Conservation (phyloP, 495 filamentous ascomycete genomes). For the Aspergillus hancockii region DNA sequence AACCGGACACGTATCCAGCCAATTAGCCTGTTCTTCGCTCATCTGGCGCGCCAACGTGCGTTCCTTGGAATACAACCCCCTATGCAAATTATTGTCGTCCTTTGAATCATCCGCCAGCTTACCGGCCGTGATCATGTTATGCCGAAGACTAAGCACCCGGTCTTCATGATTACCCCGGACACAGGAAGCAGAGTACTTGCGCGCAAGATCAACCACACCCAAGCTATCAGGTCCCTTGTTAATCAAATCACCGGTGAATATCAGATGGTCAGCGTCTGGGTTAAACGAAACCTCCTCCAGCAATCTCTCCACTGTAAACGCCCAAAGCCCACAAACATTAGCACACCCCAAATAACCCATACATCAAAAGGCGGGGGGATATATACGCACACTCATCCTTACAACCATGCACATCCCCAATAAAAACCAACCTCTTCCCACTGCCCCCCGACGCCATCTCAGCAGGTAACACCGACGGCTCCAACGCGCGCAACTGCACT, state of each 20-base stretch:
- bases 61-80: constrained; percentile 34
- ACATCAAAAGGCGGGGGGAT: background rate
- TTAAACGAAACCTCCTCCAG: constrained; percentile 69
- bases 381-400: constrained; percentile 55
- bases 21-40: constrained; percentile 63
- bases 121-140: constrained; percentile 35
- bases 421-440: constrained; percentile 60
- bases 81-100: constrained; percentile 16
- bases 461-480: constrained; percentile 26
- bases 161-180: constrained; percentile 97
- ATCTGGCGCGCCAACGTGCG: constrained; percentile 53
- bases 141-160: constrained; percentile 60
- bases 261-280: constrained; percentile 66
- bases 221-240: constrained; percentile 83
- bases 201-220: constrained; percentile 75
- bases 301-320: constrained; percentile 60
- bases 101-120: constrained; percentile 16
- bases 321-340: constrained; percentile 7
- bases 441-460: constrained; percentile 4
- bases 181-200: constrained; percentile 66
- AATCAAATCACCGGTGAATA: constrained; percentile 83
- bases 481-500: constrained; percentile 30
- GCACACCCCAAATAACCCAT: background rate
- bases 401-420: constrained; percentile 93
- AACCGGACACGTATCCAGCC: constrained; percentile 69